Percentiles rank a stretch among this genome's conserved stretches.
These are phyloP conservation scores for Diaporthe amygdali DNA, from an alignment of 2,329 filamentous ascomycete genomes.

Conservation along the genomic window DNA sequence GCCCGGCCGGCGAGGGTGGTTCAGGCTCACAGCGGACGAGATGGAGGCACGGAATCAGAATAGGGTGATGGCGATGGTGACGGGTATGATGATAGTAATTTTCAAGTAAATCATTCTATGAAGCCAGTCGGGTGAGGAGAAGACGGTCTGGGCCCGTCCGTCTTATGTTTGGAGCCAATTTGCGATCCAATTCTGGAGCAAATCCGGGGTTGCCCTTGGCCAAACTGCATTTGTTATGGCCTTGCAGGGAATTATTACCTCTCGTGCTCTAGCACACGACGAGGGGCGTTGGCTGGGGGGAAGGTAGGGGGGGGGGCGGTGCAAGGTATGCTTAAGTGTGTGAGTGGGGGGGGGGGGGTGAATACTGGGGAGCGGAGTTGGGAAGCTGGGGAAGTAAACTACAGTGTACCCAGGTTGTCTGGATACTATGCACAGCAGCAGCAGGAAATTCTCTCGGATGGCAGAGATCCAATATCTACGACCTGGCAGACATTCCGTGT, in stretches of 20 bases:
- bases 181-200: slow-evolving; percentile 20
- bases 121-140: slow-evolving; percentile 14
- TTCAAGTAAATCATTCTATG: neutral
- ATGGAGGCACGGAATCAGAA: neutral
- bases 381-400: too few relatives aligned
- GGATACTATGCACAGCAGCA: too few relatives aligned
- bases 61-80: neutral
- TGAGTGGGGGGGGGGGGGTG: neutral
- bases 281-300: slow-evolving; percentile 7
- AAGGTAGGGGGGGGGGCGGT: neutral
- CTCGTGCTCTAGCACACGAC: neutral
- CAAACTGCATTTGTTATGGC: slow-evolving; percentile 17
- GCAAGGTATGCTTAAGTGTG: neutral
- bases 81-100: neutral
- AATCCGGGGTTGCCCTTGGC: slow-evolving; percentile 24
- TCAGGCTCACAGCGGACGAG: neutral
- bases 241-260: slow-evolving; percentile 14
- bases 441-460: too few relatives aligned
- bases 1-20: slow-evolving; percentile 7
- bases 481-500: too few relatives aligned
- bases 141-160: slow-evolving; percentile 13
- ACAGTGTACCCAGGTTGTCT: too few relatives aligned
- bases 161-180: slow-evolving; percentile 24
- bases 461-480: too few relatives aligned
- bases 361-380: slow-evolving; percentile 1